These are phyloP conservation scores for Paramyrothecium roridum DNA, from an alignment of 2,329 filamentous ascomycete genomes.

Conservation along the genomic window DNA sequence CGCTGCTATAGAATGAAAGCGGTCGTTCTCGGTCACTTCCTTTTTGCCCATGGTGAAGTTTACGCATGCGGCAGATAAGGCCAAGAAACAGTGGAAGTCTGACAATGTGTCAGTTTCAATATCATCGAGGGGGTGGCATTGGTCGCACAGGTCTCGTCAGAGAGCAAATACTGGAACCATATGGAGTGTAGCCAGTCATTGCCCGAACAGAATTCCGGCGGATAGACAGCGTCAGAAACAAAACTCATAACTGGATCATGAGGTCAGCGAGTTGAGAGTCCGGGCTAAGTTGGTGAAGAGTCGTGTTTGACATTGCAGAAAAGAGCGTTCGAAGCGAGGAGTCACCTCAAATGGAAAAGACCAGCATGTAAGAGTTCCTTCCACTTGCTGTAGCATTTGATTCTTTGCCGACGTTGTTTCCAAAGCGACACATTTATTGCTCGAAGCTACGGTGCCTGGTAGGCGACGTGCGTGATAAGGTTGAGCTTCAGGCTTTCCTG, in stretches of 20 bases:
- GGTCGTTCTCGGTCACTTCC: neutral
- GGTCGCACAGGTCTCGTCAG: neutral
- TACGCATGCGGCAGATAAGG: slow-evolving; percentile 8
- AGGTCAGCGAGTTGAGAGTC: neutral
- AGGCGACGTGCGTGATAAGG: neutral
- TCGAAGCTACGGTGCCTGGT: no score
- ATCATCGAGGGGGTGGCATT: neutral
- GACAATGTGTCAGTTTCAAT: neutral
- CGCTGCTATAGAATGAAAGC: neutral
- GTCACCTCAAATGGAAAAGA: neutral
- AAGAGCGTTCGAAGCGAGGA: neutral
- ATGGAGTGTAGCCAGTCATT: neutral
- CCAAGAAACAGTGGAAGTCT: slow-evolving; percentile 25
- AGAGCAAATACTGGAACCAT: neutral
- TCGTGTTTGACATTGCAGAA: neutral
- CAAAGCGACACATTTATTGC: no score
- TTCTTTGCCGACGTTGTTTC: no score
- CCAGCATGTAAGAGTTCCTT: neutral
- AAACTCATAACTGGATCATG: neutral
- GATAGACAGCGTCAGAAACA: neutral
- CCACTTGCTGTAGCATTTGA: neutral
- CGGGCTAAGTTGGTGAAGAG: no score
- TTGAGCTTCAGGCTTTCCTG: neutral
- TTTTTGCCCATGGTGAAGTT: slow-evolving; percentile 6
- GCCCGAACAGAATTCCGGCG: neutral